phyloP scores from a whole-genome alignment of 2,329 filamentous ascomycete species.

The Periconia sp. region DNA sequence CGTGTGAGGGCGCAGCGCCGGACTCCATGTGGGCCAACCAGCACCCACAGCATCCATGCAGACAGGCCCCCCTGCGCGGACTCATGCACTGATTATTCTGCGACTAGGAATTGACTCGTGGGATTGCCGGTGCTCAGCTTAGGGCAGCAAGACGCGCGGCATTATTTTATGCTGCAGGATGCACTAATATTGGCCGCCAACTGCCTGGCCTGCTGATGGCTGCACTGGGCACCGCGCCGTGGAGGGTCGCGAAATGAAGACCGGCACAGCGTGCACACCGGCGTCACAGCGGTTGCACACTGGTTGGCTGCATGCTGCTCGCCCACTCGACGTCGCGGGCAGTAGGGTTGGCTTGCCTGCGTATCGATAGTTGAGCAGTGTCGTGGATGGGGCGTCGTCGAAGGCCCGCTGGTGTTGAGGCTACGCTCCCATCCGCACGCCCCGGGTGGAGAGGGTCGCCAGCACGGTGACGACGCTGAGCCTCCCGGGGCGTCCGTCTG shows the following conservation, averaged over 20 bases:
- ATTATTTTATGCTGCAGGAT: slow-evolving; percentile 44
- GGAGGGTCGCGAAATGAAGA: slow-evolving; percentile 42
- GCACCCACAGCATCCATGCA: slow-evolving; percentile 36
- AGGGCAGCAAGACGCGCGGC: slow-evolving; percentile 45
- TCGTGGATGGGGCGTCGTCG: too few species aligned
- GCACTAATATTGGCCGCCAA: slow-evolving; percentile 42
- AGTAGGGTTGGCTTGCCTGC: slow-evolving; percentile 12
- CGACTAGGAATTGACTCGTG: slow-evolving; percentile 43
- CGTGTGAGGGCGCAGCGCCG: slow-evolving; percentile 43
- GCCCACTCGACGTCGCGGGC: slow-evolving; percentile 10
- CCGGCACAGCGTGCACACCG: slow-evolving; percentile 36
- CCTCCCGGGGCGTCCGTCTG: slow-evolving; percentile 6
- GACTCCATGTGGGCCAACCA: slow-evolving; percentile 44
- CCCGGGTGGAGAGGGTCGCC: slow-evolving; percentile 21
- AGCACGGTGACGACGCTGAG: slow-evolving; percentile 8
- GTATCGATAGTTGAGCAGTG: slow-evolving; percentile 25
- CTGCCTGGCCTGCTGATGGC: slow-evolving; percentile 35
- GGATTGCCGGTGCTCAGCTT: slow-evolving; percentile 30
- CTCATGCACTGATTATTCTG: slow-evolving; percentile 42
- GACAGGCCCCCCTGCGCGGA: slow-evolving; percentile 37
- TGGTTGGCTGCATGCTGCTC: slow-evolving; percentile 24
- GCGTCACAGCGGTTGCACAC: slow-evolving; percentile 20
- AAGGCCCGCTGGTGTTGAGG: too few species aligned
- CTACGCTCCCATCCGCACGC: slow-evolving; percentile 21
- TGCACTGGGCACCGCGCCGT: slow-evolving; percentile 18